phyloP scores from a whole-genome alignment of 495 filamentous ascomycete species.

The Talaromyces adpressus region DNA sequence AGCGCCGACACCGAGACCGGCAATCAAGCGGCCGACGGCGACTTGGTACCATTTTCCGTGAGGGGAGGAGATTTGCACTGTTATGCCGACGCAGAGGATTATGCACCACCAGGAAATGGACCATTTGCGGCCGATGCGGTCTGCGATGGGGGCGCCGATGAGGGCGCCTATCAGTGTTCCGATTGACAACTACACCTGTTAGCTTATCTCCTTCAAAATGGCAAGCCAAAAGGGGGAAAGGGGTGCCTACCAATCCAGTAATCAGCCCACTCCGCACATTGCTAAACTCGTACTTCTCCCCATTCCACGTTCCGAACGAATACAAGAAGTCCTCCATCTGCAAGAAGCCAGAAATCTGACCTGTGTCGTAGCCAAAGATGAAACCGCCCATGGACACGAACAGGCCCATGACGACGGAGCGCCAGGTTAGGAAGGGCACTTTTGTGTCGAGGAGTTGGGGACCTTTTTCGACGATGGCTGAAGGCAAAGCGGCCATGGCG shows the following conservation, averaged over 20 bases:
- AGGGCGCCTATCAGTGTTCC: conserved; percentile 65
- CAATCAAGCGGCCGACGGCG: conserved; percentile 50
- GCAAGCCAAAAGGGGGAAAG: neutral
- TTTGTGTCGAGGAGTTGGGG: conserved; percentile 25
- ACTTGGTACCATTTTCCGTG: conserved; percentile 45
- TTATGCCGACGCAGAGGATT: conserved; percentile 56
- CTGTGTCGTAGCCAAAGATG: conserved; percentile 46
- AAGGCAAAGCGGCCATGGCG: neutral
- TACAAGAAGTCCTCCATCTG: conserved; percentile 47
- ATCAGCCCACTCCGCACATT: conserved; percentile 46
- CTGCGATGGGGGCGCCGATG: conserved; percentile 46
- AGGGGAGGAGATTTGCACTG: conserved; percentile 57
- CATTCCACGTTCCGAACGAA: conserved; percentile 32
- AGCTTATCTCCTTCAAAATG: too few species aligned
- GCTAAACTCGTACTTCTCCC: conserved; percentile 33
- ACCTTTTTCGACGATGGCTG: conserved; percentile 5
- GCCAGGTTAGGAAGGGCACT: conserved; percentile 34
- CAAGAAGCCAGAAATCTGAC: conserved; percentile 53
- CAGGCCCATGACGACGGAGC: conserved; percentile 43
- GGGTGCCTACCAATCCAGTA: conserved; percentile 35
- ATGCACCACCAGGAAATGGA: conserved; percentile 48
- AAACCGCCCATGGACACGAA: conserved; percentile 65
- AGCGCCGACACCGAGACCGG: conserved; percentile 62
- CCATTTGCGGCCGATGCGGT: conserved; percentile 45
- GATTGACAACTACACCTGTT: conserved; percentile 39